Conservation (phyloP, 768 basidiomycete genomes). For the Melanogaster broomeanus region DNA sequence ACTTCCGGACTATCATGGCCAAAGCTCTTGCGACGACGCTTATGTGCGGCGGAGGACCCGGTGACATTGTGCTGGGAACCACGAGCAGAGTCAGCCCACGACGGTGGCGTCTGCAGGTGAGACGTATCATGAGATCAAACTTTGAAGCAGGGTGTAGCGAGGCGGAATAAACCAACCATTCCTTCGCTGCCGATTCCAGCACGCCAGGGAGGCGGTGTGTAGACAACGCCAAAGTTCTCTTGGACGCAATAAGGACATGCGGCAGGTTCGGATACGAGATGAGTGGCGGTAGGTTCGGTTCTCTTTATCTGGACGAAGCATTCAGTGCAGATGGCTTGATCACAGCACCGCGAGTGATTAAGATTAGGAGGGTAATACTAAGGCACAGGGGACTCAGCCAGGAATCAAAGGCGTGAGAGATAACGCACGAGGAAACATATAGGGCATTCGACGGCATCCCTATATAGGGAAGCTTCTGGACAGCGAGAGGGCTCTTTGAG, state of each 20-base stretch:
- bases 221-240: slow-evolving; percentile 94
- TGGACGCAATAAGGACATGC: slow-evolving; percentile 98
- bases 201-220: slow-evolving; percentile 80
- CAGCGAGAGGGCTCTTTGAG: slow-evolving; percentile 64
- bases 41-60: slow-evolving; percentile 49
- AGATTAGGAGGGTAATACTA: slow-evolving; percentile 98
- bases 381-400: slow-evolving; percentile 27
- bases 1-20: slow-evolving; percentile 86
- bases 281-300: slow-evolving; percentile 90
- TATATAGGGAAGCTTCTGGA: slow-evolving; percentile 81
- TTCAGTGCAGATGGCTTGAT: slow-evolving; percentile 98
- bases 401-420: slow-evolving; percentile 17
- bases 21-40: slow-evolving; percentile 86
- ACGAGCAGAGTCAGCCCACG: slow-evolving; percentile 58
- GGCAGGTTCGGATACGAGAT: slow-evolving; percentile 94
- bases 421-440: slow-evolving; percentile 92
- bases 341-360: slow-evolving; percentile 96
- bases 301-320: slow-evolving; percentile 99
- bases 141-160: background rate
- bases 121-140: background rate
- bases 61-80: slow-evolving; percentile 42
- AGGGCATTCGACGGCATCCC: slow-evolving; percentile 90
- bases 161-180: slow-evolving; percentile 46
- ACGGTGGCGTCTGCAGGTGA: slow-evolving; percentile 36
- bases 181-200: slow-evolving; percentile 77